Conservation (phyloP, 2,329 filamentous ascomycete genomes). For the Neodidymelliopsis sp. region DNA sequence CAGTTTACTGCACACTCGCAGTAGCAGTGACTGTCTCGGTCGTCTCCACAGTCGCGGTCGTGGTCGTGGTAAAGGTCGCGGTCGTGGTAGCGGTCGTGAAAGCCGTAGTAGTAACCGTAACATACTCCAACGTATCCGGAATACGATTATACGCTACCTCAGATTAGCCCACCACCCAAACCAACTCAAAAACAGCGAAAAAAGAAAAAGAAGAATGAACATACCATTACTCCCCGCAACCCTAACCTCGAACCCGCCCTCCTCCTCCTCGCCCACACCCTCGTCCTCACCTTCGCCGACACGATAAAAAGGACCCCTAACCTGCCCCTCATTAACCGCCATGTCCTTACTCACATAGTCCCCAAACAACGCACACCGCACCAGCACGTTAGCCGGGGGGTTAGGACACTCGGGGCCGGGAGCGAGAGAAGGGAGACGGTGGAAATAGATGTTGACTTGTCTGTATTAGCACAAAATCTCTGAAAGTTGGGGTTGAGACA, state of each 20-base stretch:
- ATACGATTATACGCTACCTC: constrained; percentile 2
- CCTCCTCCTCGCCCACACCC: too few species aligned
- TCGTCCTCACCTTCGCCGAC: constrained; percentile 9
- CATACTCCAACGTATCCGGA: background rate
- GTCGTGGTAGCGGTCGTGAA: background rate
- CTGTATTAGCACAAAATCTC: background rate
- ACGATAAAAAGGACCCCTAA: constrained; percentile 15
- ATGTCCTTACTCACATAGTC: constrained; percentile 1
- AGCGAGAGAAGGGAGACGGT: constrained; percentile 18
- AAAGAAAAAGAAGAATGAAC: too few species aligned
- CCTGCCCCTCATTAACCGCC: constrained; percentile 22
- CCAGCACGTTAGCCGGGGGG: constrained; percentile 17
- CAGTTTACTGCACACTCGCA: too few species aligned
- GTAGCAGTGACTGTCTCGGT: too few species aligned
- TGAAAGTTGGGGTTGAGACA: too few species aligned
- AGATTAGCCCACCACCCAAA: background rate
- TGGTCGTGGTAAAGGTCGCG: background rate
- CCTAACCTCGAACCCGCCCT: constrained; percentile 22
- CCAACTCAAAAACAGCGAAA: background rate
- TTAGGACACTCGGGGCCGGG: constrained; percentile 26
- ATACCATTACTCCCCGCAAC: constrained; percentile 27
- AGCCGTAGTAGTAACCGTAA: background rate
- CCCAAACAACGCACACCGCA: constrained; percentile 23
- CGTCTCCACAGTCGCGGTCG: too few species aligned
- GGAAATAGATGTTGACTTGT: constrained; percentile 46